Percentiles rank a stretch among this genome's conserved stretches.
Conservation (phyloP, 495 filamentous ascomycete genomes). For the Podospora pseudocomata region DNA sequence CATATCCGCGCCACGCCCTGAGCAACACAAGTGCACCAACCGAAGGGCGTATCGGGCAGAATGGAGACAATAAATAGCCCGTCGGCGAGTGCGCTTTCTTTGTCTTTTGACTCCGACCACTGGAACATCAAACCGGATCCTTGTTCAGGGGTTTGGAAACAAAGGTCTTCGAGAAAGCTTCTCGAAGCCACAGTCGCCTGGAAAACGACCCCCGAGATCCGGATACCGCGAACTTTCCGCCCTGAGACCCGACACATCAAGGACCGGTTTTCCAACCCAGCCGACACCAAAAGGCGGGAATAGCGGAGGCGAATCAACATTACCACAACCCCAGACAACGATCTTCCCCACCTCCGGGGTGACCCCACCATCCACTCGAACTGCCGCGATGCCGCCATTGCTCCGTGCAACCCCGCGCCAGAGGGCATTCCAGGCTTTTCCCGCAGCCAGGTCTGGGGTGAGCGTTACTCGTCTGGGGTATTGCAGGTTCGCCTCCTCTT, state of each 20-base stretch:
- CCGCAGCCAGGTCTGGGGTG: slow-evolving; percentile 11
- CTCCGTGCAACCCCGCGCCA: slow-evolving; percentile 19
- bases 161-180: background rate
- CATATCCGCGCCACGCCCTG: background rate
- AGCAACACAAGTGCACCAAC: background rate
- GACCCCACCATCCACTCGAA: slow-evolving; percentile 8
- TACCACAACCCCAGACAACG: background rate
- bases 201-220: slow-evolving; percentile 13
- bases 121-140: background rate
- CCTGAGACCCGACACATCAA: background rate
- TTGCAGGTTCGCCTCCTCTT: slow-evolving; percentile 13
- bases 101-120: background rate
- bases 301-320: background rate
- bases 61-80: slow-evolving; percentile 10
- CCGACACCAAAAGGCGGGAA: too few species aligned
- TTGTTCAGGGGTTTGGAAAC: background rate
- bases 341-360: background rate
- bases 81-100: background rate
- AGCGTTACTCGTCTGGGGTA: background rate
- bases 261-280: background rate
- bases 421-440: background rate
- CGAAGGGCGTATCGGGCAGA: background rate
- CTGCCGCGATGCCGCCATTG: slow-evolving; percentile 20
- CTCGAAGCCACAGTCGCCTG: slow-evolving; percentile 1
- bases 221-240: background rate